Evolutionary conservation across 2,329 filamentous ascomycete species (phyloP).

Genomic region (Colletotrichum sp.): DNA sequence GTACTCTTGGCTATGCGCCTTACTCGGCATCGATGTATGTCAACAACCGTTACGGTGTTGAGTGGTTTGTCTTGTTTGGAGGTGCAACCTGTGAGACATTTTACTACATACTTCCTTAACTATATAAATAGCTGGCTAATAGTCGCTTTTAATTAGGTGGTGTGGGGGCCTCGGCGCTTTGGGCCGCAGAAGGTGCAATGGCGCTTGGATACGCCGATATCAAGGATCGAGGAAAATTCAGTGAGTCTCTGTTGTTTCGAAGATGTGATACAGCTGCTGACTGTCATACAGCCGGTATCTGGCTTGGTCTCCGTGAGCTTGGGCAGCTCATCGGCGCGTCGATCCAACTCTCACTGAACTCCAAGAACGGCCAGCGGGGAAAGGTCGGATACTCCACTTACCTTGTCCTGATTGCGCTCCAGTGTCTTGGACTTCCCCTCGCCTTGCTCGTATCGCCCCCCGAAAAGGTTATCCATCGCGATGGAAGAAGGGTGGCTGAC

Average conservation of each 20-base stretch:
- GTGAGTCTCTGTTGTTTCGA: not conserved
- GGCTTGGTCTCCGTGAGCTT: conserved; percentile 57
- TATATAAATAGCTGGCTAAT: too few relatives aligned
- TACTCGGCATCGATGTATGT: conserved; percentile 25
- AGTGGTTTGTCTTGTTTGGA: too few relatives aligned
- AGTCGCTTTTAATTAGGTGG: too few relatives aligned
- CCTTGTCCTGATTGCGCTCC: conserved; percentile 45
- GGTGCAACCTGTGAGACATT: too few relatives aligned
- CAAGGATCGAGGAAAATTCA: conserved; percentile 48
- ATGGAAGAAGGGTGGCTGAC: conserved; percentile 33
- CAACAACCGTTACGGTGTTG: too few relatives aligned
- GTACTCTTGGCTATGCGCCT: conserved; percentile 46
- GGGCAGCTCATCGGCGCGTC: conserved; percentile 57
- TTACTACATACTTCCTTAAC: too few relatives aligned
- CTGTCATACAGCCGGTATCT: conserved; percentile 46
- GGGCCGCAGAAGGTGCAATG: too few relatives aligned
- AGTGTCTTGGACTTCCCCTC: conserved; percentile 49
- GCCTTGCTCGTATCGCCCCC: conserved; percentile 49
- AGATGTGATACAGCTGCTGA: not conserved
- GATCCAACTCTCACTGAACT: conserved; percentile 55
- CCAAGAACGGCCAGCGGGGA: conserved; percentile 43
- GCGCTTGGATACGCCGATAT: conserved; percentile 34
- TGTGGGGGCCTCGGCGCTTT: too few relatives aligned
- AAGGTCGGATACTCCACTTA: conserved; percentile 50
- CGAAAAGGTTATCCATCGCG: conserved; percentile 45